Percentiles rank a stretch among this genome's conserved stretches.
phyloP scores from a whole-genome alignment of 2,329 filamentous ascomycete species.

The Salinomyces thailandicus region DNA sequence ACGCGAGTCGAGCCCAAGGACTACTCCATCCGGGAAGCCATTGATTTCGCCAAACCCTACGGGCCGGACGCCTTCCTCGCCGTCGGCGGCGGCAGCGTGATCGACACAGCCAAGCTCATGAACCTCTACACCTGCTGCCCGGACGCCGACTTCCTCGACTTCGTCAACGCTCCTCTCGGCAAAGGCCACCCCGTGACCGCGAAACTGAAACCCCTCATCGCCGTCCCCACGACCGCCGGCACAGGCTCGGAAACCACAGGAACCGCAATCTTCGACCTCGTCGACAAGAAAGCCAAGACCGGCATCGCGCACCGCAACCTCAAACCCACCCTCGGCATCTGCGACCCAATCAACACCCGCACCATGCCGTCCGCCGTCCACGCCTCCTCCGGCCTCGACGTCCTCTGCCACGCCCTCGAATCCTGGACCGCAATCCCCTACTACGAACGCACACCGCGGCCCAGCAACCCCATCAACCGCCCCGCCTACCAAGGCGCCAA shows the following conservation, averaged over 20 bases:
- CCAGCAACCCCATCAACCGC: conserved; percentile 76
- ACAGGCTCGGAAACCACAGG: conserved; percentile 92
- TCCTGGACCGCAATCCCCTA: conserved; percentile 98
- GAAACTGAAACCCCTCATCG: conserved; percentile 64
- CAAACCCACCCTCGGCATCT: conserved; percentile 88
- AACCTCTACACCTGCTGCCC: conserved; percentile 89
- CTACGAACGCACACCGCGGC: conserved; percentile 71
- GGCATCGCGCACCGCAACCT: conserved; percentile 91
- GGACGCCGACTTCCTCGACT: conserved; percentile 89
- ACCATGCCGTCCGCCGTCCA: conserved; percentile 95
- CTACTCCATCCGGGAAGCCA: conserved; percentile 79
- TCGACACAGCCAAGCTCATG: conserved; percentile 98
- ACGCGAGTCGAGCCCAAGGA: conserved; percentile 90
- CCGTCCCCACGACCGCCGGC: conserved; percentile 75
- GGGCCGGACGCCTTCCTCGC: conserved; percentile 82
- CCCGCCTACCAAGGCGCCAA: conserved; percentile 97
- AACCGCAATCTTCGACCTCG: conserved; percentile 94
- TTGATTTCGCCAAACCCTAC: conserved; percentile 72
- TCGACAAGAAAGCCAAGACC: conserved; percentile 82
- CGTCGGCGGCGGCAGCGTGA: conserved; percentile 85
- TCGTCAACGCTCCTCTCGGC: conserved; percentile 90
- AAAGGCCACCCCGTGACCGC: conserved; percentile 66
- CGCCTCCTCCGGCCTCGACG: conserved; percentile 82
- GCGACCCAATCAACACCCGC: conserved; percentile 75
- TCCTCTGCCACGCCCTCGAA: conserved; percentile 89